A percentile compares a stretch with the other conserved stretches of the same genome.
phyloP scores from a whole-genome alignment of 768 basidiomycete species.

The Mycena latifolia region DNA sequence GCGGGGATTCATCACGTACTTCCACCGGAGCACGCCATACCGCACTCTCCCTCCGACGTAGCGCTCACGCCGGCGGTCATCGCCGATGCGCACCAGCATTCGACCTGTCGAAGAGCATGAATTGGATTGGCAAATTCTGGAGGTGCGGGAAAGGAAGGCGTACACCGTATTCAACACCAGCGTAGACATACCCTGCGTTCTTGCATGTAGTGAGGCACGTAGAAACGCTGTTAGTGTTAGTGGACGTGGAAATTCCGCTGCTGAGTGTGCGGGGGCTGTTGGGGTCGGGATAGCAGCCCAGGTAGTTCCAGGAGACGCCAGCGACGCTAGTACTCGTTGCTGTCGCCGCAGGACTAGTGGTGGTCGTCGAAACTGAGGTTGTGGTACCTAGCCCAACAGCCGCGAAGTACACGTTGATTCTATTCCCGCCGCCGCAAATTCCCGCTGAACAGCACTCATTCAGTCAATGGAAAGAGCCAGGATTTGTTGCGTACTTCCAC shows the following conservation, averaged over 20 bases:
- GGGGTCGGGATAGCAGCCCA: constrained; percentile 44
- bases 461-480: neutral
- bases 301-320: constrained; percentile 36
- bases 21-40: constrained; percentile 15
- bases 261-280: constrained; percentile 20
- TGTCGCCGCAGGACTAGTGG: too few relatives aligned
- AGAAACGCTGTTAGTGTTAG: constrained; percentile 4
- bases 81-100: constrained; percentile 15
- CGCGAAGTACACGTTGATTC: constrained; percentile 17
- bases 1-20: constrained; percentile 6
- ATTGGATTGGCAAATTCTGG: too few relatives aligned
- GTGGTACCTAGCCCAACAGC: too few relatives aligned
- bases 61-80: neutral
- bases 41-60: neutral
- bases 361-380: too few relatives aligned
- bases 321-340: constrained; percentile 8
- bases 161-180: constrained; percentile 26
- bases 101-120: neutral
- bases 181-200: constrained; percentile 14
- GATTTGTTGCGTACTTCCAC: constrained; percentile 21
- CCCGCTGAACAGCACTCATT: constrained; percentile 14
- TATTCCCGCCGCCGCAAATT: constrained; percentile 15
- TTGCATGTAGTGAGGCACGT: constrained; percentile 15
- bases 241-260: constrained; percentile 1
- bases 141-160: neutral